Evolutionary conservation across 2,329 filamentous ascomycete species (phyloP).

Genomic region (Botrytis fabae): DNA sequence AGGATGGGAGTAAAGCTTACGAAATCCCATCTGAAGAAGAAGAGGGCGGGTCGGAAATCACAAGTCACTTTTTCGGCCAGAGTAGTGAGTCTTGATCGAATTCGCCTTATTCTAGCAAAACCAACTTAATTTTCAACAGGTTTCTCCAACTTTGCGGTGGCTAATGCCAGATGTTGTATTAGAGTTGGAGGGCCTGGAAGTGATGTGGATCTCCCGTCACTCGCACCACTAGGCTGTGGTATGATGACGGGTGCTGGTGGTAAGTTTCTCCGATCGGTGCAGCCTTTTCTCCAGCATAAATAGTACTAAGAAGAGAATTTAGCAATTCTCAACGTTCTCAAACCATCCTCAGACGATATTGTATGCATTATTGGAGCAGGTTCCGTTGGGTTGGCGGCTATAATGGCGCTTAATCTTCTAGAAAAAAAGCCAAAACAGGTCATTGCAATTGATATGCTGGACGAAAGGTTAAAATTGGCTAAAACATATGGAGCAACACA

Average conservation of each 20-base stretch:
- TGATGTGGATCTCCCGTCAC: conserved; percentile 37
- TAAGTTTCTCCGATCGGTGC: background rate
- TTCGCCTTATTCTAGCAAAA: background rate
- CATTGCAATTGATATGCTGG: conserved; percentile 49
- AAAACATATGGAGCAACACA: conserved; percentile 46
- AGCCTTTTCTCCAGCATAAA: too few relatives aligned
- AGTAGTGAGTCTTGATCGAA: conserved; percentile 22
- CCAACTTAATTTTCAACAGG: conserved; percentile 23
- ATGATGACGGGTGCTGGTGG: conserved; percentile 47
- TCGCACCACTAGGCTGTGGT: conserved; percentile 47
- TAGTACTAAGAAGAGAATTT: background rate
- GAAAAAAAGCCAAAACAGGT: conserved; percentile 36
- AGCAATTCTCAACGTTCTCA: conserved; percentile 43
- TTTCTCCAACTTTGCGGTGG: conserved; percentile 37
- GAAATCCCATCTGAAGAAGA: conserved; percentile 20
- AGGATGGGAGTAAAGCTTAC: conserved; percentile 30
- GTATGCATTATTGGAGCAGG: conserved; percentile 45
- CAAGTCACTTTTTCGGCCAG: conserved; percentile 42
- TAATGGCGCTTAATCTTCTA: conserved; percentile 43
- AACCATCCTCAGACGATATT: conserved; percentile 35
- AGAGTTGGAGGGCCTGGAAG: conserved; percentile 29
- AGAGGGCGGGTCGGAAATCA: conserved; percentile 26
- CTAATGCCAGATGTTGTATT: conserved; percentile 34
- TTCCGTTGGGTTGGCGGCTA: conserved; percentile 45
- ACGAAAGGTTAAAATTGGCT: conserved; percentile 46